Evolutionary conservation across 805 yeast genomes (phyloP).

Genomic region (Cyberlindnera subsufficiens): DNA sequence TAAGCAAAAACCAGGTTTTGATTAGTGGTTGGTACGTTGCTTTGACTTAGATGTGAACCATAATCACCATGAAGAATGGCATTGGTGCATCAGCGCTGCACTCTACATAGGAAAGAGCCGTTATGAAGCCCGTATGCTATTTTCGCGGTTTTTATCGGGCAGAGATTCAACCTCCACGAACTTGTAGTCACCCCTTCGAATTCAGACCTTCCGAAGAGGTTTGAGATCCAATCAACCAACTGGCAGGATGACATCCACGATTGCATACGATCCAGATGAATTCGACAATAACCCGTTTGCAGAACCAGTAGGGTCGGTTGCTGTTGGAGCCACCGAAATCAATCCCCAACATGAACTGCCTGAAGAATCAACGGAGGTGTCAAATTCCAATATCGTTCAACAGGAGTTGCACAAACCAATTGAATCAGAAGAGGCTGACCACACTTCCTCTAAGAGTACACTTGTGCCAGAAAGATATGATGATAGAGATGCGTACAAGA

Average conservation of each 20-base stretch:
- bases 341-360: constrained; percentile 11
- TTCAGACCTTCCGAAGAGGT: no score
- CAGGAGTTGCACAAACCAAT: background rate
- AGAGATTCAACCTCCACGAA: no score
- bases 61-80: no score
- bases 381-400: background rate
- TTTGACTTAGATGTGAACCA: no score
- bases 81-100: no score
- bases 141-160: no score
- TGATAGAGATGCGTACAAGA: constrained; percentile 27
- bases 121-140: no score
- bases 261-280: constrained; percentile 48
- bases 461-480: constrained; percentile 23
- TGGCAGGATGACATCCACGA: constrained; percentile 33
- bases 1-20: background rate
- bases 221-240: no score
- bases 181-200: no score
- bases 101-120: no score
- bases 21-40: background rate
- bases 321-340: background rate
- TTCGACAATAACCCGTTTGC: constrained; percentile 61
- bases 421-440: background rate
- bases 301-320: constrained; percentile 28
- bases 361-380: background rate
- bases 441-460: background rate